Evolutionary conservation across 495 filamentous ascomycete genomes (phyloP).

Genomic region (Aspergillus indologenus): DNA sequence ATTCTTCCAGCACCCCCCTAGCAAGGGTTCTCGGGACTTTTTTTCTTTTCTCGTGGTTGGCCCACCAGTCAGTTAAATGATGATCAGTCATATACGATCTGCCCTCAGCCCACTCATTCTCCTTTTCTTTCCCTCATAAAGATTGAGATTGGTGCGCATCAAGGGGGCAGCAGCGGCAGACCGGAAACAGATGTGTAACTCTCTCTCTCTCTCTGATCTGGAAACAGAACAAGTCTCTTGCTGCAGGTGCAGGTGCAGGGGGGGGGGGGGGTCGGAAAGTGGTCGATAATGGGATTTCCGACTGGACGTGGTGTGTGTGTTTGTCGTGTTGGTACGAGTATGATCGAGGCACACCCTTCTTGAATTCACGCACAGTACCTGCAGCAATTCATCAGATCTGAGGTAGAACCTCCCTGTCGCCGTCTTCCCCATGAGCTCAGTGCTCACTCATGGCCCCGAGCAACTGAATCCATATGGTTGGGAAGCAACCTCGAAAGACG

Average conservation of each 20-base stretch:
- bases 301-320: no score
- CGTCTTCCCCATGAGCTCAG: neutral
- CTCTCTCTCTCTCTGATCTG: no score
- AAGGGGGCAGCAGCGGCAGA: neutral
- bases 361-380: neutral
- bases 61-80: no score
- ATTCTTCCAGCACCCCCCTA: neutral
- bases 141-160: neutral
- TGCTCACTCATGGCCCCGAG: no score
- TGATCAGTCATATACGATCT: slow-evolving; percentile 13
- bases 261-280: no score
- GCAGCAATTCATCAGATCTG: neutral
- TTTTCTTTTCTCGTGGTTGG: no score
- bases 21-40: neutral
- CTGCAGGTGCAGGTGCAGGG: slow-evolving; percentile 9
- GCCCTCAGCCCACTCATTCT: neutral
- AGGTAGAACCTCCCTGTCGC: neutral
- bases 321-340: no score
- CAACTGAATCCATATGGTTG: no score
- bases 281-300: no score
- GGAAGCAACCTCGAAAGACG: no score
- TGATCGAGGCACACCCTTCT: no score
- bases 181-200: slow-evolving; percentile 11
- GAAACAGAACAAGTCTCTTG: neutral
- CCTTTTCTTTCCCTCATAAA: neutral